Percentiles rank a stretch among this genome's conserved stretches.
These are phyloP conservation scores for Suillus cothurnatus DNA, from an alignment of 768 basidiomycete genomes.

Conservation along the genomic window DNA sequence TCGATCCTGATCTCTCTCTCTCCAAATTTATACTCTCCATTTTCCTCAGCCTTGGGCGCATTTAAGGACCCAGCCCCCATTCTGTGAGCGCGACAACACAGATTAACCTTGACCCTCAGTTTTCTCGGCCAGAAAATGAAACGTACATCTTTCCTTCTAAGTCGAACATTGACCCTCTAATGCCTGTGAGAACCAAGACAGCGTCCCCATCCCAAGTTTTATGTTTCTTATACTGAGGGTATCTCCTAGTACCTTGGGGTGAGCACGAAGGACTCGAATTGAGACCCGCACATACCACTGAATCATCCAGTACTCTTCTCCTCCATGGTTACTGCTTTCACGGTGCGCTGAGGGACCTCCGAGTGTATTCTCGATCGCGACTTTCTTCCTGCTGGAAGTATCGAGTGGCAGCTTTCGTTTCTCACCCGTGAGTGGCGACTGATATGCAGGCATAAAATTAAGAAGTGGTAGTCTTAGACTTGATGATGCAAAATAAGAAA, in stretches of 20 bases:
- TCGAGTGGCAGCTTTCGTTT: slow-evolving; percentile 33
- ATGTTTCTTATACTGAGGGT: slow-evolving; percentile 76
- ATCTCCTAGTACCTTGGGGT: slow-evolving; percentile 47
- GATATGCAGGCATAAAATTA: slow-evolving; percentile 22
- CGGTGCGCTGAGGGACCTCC: slow-evolving; percentile 11
- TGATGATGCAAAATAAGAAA: neutral
- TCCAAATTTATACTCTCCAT: slow-evolving; percentile 42
- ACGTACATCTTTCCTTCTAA: slow-evolving; percentile 66
- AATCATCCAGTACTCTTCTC: slow-evolving; percentile 69
- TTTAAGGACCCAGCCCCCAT: slow-evolving; percentile 54
- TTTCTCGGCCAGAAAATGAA: slow-evolving; percentile 5
- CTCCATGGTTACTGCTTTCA: slow-evolving; percentile 17
- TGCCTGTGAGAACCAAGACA: slow-evolving; percentile 54
- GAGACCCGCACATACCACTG: slow-evolving; percentile 56
- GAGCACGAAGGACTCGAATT: neutral
- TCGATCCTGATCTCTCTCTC: slow-evolving; percentile 72
- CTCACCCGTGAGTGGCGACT: slow-evolving; percentile 24
- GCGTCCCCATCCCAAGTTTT: slow-evolving; percentile 91
- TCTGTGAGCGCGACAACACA: slow-evolving; percentile 33
- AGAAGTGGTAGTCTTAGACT: neutral
- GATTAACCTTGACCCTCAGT: neutral
- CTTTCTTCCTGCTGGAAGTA: slow-evolving; percentile 28
- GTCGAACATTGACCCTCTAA: slow-evolving; percentile 56
- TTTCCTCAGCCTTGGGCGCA: slow-evolving; percentile 37
- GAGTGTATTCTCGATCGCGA: slow-evolving; percentile 25